A percentile compares a stretch with the other conserved stretches of the same genome.
These are phyloP conservation scores for Brassica incana DNA, from an alignment of 345 rosid species.

Conservation along the genomic window DNA sequence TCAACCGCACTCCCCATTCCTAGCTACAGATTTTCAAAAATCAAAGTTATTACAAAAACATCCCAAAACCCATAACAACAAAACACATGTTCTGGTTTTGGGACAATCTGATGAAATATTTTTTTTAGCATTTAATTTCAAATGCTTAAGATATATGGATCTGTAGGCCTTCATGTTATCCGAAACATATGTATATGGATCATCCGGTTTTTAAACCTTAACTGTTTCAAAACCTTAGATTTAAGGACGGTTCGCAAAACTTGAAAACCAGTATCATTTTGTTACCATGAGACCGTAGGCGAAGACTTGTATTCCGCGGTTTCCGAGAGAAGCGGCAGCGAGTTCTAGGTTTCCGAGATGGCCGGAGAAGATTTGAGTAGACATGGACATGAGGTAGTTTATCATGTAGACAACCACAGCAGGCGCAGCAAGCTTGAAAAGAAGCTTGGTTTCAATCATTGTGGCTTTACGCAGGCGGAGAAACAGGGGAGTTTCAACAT, in stretches of 20 bases:
- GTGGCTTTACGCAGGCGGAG: conserved; percentile 16
- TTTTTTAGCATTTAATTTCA: neutral
- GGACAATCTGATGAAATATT: neutral
- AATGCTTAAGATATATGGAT: neutral
- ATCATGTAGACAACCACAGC: conserved; percentile 54
- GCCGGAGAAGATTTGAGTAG: conserved; percentile 56
- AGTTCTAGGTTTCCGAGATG: conserved; percentile 62
- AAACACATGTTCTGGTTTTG: neutral
- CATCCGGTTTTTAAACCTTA: neutral
- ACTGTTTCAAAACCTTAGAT: neutral
- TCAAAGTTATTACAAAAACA: neutral
- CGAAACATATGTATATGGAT: neutral
- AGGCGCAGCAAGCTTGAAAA: conserved; percentile 50
- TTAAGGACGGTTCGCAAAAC: neutral
- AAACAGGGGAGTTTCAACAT: conserved; percentile 13
- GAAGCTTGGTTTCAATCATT: conserved; percentile 40
- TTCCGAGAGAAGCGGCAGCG: conserved; percentile 61
- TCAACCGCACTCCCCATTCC: conserved; percentile 74
- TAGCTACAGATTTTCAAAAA: conserved; percentile 22
- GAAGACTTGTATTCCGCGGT: conserved; percentile 54
- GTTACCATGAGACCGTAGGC: conserved; percentile 39
- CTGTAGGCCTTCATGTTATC: neutral
- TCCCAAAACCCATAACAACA: neutral
- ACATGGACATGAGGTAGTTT: conserved; percentile 54
- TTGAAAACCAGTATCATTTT: neutral